Base-by-base conservation (phyloP, 148 eudicot species). In the Nepenthes mirabilis region DNA sequence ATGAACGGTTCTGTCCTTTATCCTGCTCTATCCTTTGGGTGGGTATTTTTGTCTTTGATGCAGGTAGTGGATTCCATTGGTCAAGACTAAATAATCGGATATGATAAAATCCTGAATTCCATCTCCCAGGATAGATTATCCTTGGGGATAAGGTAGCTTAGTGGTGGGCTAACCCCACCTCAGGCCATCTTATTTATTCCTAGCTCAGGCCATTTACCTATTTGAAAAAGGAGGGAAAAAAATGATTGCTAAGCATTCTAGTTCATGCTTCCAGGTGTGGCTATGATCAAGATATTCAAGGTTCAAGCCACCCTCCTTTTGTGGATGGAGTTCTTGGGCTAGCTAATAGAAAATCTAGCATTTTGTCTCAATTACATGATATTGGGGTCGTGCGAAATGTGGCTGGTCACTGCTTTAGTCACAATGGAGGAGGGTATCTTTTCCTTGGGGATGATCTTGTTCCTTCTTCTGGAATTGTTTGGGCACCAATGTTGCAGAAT, bases 241-340 rank as follows among this genome's bases (percentile, higher is more conserved):
- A 40, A 40, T 3, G 45, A 40, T 40, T 40, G 8, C 45, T 40
- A 8, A 40, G 8, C 8, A 40, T 40, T 6, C 13, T 49, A n/a
- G 6, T 49, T n/a, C 47, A n/a, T 68, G 72, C 36, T 63, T 73
- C 53, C 74, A 91, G 99, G 47, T 93, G 99, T 64, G 99, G 96
- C 43, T 91, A 85, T 77, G 74, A 86, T 74, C 96, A 91, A 79
- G 89, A 77, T 68, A 68, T 88, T 61, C 73, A 72, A 9, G 52
- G 66, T 57, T 66, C 87, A 43, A 61, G 65, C 51, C 69, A 73
- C 57, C 63, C 82, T 61, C 96, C 91, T 40, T 84, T 63, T 66
- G 79, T 84, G n/a, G 96, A 93, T 70, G 99, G 99, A 67, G 91
- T 93, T 51, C 77, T 93, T 56, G 99, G 99, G 53, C 81, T 89